phyloP scores from a whole-genome alignment of 805 yeast species.

The Wickerhamomyces silvicola region DNA sequence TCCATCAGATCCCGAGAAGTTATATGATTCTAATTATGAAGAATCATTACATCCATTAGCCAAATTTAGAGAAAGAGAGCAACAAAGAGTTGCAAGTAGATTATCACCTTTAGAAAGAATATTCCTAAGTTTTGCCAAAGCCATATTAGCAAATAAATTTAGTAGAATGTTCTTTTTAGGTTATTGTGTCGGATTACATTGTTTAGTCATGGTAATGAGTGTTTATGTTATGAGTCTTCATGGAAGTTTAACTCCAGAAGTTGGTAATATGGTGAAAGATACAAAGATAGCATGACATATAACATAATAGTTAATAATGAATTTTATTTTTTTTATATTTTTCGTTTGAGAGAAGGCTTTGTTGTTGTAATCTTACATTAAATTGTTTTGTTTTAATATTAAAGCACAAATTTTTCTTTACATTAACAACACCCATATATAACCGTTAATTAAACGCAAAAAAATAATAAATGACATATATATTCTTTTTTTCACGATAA shows the following conservation, averaged over 20 bases:
- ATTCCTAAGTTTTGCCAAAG: slow-evolving; percentile 65
- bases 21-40: slow-evolving; percentile 62
- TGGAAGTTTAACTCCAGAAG: slow-evolving; percentile 39
- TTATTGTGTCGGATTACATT: slow-evolving; percentile 72
- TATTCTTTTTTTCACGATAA: too few species aligned
- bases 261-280: slow-evolving; percentile 19
- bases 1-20: slow-evolving; percentile 44
- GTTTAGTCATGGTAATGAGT: slow-evolving; percentile 60
- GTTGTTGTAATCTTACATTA: background rate
- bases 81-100: slow-evolving; percentile 64
- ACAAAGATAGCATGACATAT: background rate
- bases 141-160: slow-evolving; percentile 66
- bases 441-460: too few species aligned
- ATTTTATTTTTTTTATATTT: background rate
- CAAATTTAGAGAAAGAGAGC: slow-evolving; percentile 70
- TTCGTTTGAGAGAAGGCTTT: background rate
- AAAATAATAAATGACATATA: too few species aligned
- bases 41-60: slow-evolving; percentile 78
- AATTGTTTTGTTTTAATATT: too few species aligned
- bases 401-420: slow-evolving; percentile 3
- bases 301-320: background rate
- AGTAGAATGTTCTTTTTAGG: slow-evolving; percentile 67
- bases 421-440: slow-evolving; percentile 4
- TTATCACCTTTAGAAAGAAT: slow-evolving; percentile 74
- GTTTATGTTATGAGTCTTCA: slow-evolving; percentile 44